Evolutionary conservation across 1,284 basidiomycete species (phyloP).

Genomic region (Ustilago loliicola): DNA sequence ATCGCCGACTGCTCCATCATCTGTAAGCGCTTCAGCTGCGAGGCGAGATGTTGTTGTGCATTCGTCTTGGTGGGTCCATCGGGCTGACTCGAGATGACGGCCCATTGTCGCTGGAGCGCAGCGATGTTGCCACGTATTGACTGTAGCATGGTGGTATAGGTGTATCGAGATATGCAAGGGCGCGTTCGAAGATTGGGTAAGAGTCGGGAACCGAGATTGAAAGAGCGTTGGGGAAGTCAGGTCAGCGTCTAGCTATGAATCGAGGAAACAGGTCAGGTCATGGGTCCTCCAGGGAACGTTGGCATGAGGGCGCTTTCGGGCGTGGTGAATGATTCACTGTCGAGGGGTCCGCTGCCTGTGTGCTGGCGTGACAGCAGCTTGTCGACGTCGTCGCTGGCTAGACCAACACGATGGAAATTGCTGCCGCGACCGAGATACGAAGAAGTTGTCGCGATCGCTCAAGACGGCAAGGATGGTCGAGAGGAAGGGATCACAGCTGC

Average conservation of each 20-base stretch:
- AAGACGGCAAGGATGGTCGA: not conserved
- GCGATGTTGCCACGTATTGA: constrained; percentile 59
- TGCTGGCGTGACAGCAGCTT: not conserved
- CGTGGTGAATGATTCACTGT: not conserved
- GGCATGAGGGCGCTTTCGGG: constrained; percentile 6
- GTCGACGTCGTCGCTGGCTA: not conserved
- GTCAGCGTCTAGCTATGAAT: constrained; percentile 13
- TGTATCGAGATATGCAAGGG: not conserved
- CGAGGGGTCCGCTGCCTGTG: not conserved
- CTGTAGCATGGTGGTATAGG: constrained; percentile 29
- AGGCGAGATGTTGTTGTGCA: constrained; percentile 57
- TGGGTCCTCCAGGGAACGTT: constrained; percentile 2
- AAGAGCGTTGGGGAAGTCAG: not conserved
- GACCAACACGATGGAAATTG: not conserved
- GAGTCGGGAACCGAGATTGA: not conserved
- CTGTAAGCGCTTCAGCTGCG: constrained; percentile 59
- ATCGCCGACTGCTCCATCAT: constrained; percentile 52
- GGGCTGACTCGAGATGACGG: constrained; percentile 55
- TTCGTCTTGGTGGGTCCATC: constrained; percentile 61
- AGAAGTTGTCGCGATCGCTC: not conserved
- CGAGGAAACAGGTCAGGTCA: not conserved
- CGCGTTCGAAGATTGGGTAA: constrained; percentile 3
- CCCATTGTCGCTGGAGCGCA: constrained; percentile 65
- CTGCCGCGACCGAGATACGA: no score
- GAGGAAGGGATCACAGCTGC: not conserved